Conservation (phyloP, 768 basidiomycete genomes). For the Mrakia blollopis region DNA sequence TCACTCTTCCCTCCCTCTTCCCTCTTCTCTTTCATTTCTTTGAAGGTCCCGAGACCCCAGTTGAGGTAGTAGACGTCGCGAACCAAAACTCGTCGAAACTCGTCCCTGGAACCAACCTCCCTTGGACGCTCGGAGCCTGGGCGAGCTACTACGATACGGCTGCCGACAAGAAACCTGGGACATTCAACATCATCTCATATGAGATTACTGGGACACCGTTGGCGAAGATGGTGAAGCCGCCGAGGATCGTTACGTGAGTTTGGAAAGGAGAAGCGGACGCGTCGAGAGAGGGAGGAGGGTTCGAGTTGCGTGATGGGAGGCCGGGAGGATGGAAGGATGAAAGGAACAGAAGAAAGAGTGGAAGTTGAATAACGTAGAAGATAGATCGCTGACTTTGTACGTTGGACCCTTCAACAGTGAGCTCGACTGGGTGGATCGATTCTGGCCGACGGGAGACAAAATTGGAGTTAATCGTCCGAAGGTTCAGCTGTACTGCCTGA, state of each 20-base stretch:
- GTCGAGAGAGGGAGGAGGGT: neutral
- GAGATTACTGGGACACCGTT: constrained; percentile 85
- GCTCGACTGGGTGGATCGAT: constrained; percentile 94
- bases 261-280: neutral
- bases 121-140: constrained; percentile 87
- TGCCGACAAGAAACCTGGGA: constrained; percentile 50
- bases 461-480: constrained; percentile 54
- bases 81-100: constrained; percentile 18
- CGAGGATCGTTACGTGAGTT: constrained; percentile 53
- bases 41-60: constrained; percentile 15
- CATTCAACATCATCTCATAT: constrained; percentile 90
- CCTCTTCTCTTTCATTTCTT: neutral
- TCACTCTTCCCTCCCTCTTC: too few species aligned
- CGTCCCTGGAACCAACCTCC: constrained; percentile 12
- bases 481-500: constrained; percentile 92
- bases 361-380: too few species aligned
- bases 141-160: constrained; percentile 74
- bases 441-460: constrained; percentile 60
- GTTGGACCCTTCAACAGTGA: constrained; percentile 61
- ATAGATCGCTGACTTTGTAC: too few species aligned
- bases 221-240: constrained; percentile 72
- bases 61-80: constrained; percentile 30
- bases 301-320: too few species aligned
- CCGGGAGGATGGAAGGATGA: too few species aligned
- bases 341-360: too few species aligned